Base-by-base conservation (phyloP, 441 rosid species). In the Theobroma grandiflorum region DNA sequence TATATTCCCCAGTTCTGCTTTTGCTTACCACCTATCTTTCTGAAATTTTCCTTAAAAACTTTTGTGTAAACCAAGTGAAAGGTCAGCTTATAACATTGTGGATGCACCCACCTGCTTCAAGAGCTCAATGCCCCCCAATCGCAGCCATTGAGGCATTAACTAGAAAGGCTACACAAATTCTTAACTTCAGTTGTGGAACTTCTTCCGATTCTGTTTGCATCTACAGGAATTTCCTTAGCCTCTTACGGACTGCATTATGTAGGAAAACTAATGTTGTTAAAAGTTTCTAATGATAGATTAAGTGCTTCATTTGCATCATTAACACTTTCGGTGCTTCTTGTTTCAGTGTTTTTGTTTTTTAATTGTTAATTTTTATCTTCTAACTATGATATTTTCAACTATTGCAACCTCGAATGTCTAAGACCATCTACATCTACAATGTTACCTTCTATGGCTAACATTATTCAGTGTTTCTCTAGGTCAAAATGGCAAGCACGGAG, bases 391-490 rank as follows among this genome's bases (percentile, higher is more conserved):
- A 68, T 45, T 68, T 45, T 0, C 55, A 55, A 6, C 43, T 63
- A 37, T 47, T 66, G 75, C 68, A 84, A 62, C 4, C 38, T 82
- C 37, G 58, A 58, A 68, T 72, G 50, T 8, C 65, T 9, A 61
- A 49, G 35, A 35, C 37, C 50, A 31, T 63, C 47, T 2, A 64
- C 50, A 31, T 63, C 47, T 2, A 64, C 47, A 37, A 16, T 70
- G 58, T 4, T 8, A 35, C 15, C 64, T 63, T 43, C 79, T 20
- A 8, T 42, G 58, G 68, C 83, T 84, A 75, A 87, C 77, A 63
- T 75, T 69, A 63, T 75, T 69, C 72, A 58, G 49, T 57, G 58
- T 84, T 81, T n/a, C n/a, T 79, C 20, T 85, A 94, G 97, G 91
- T 79, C 86, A 86, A 90, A 86, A 77, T 78, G 81, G 84, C 82